These are phyloP conservation scores for Strobilomyces dryophilus DNA, from an alignment of 768 basidiomycete species.

Conservation along the genomic window DNA sequence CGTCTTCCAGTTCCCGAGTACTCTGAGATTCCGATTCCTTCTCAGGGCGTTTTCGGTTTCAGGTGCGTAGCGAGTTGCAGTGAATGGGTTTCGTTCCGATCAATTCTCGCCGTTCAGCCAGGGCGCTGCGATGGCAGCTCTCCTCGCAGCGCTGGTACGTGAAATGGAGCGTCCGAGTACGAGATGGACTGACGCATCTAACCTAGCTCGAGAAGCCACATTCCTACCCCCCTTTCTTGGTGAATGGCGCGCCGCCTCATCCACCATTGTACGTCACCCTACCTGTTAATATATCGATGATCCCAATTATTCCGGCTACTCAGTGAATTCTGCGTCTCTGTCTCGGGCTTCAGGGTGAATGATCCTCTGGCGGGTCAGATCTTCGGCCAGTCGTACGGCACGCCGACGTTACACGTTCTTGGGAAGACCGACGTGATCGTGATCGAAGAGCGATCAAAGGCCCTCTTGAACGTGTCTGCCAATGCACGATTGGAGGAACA, in stretches of 20 bases:
- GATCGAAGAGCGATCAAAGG: slow-evolving; percentile 58
- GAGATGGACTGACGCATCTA: slow-evolving; percentile 1
- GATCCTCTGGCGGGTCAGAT: slow-evolving; percentile 46
- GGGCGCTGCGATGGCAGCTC: slow-evolving; percentile 71
- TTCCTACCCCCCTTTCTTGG: slow-evolving; percentile 52
- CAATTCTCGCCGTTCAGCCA: slow-evolving; percentile 43
- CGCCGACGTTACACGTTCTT: slow-evolving; percentile 74
- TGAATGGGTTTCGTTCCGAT: neutral
- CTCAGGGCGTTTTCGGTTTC: slow-evolving; percentile 75
- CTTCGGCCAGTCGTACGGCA: slow-evolving; percentile 51
- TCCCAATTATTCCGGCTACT: neutral
- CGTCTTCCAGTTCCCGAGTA: neutral
- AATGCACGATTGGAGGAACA: slow-evolving; percentile 69
- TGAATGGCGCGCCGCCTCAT: slow-evolving; percentile 62
- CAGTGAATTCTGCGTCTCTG: slow-evolving; percentile 72
- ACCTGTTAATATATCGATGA: neutral
- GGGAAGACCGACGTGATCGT: slow-evolving; percentile 79
- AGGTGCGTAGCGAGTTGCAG: slow-evolving; percentile 40
- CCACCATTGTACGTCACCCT: slow-evolving; percentile 59
- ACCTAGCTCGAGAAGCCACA: slow-evolving; percentile 52
- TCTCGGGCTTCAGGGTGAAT: slow-evolving; percentile 62
- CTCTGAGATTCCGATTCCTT: neutral
- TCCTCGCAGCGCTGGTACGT: slow-evolving; percentile 66
- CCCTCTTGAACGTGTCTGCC: slow-evolving; percentile 49
- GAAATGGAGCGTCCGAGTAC: neutral